Conservation (phyloP, 768 basidiomycete genomes). For the Tylopilus felleus region DNA sequence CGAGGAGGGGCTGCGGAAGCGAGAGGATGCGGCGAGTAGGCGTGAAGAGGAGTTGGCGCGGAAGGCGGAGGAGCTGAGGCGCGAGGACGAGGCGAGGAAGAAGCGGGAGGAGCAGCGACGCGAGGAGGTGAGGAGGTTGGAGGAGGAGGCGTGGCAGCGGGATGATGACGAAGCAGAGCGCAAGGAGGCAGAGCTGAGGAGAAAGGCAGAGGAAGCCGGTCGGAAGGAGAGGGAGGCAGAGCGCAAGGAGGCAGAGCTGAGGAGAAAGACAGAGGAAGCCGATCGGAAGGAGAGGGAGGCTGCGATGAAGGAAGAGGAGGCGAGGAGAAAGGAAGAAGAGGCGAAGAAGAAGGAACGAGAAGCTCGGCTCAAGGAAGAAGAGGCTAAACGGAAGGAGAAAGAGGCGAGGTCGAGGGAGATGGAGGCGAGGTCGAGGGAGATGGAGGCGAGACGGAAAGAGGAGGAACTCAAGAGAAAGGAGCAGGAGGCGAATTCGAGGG, state of each 20-base stretch:
- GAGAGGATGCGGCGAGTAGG: constrained; percentile 33
- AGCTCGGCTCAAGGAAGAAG: constrained; percentile 20
- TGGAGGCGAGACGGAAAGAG: constrained; percentile 21
- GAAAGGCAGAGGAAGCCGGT: constrained; percentile 32
- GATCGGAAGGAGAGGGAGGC: constrained; percentile 26
- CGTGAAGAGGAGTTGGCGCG: constrained; percentile 34
- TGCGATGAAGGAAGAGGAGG: constrained; percentile 30
- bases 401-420: constrained; percentile 21
- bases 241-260: constrained; percentile 27
- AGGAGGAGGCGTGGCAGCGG: constrained; percentile 25
- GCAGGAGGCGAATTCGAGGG: constrained; percentile 26
- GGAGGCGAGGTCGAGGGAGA: constrained; percentile 30
- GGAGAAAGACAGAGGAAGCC: constrained; percentile 24
- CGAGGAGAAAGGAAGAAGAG: constrained; percentile 28
- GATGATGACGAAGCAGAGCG: constrained; percentile 25
- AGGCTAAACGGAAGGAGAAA: constrained; percentile 30
- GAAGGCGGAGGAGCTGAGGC: constrained; percentile 36
- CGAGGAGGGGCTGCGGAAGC: constrained; percentile 29
- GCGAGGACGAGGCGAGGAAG: constrained; percentile 28
- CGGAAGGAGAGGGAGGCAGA: constrained; percentile 28
- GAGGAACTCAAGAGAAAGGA: constrained; percentile 23
- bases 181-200: constrained; percentile 28
- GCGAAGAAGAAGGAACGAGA: constrained; percentile 20
- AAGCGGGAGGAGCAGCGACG: constrained; percentile 26
- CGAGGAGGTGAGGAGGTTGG: constrained; percentile 30